Conservation (phyloP, 148 eudicot genomes). For the Rhododendron williamsianum region DNA sequence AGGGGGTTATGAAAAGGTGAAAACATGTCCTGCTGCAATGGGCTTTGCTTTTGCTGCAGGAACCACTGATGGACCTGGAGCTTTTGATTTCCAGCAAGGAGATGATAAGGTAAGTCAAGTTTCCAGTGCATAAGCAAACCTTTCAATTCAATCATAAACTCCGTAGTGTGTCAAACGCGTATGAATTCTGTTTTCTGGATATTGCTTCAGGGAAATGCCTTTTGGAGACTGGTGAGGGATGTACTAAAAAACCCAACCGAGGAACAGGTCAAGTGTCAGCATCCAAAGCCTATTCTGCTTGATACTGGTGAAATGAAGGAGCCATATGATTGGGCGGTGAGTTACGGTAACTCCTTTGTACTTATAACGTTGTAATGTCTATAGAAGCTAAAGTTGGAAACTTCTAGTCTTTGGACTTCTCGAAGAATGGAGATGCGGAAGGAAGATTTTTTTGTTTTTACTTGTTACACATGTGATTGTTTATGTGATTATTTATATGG, state of each 20-base stretch:
- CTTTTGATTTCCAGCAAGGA: constrained; percentile 93
- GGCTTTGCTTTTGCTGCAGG: constrained; percentile 99
- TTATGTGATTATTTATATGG: neutral
- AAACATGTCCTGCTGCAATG: constrained; percentile 96
- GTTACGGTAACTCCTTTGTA: constrained; percentile 21
- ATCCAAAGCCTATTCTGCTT: constrained; percentile 82
- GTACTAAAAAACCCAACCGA: constrained; percentile 54
- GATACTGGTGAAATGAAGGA: constrained; percentile 94
- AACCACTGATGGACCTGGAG: constrained; percentile 99
- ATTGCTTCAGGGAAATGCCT: constrained; percentile 69
- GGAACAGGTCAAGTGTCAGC: constrained; percentile 74
- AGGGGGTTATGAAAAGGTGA: constrained; percentile 51
- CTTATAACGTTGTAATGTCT: neutral
- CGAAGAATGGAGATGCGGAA: neutral
- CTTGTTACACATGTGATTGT: neutral
- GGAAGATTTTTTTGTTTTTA: neutral
- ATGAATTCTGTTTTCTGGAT: constrained; percentile 1
- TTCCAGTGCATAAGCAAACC: constrained; percentile 1
- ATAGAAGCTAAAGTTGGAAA: neutral
- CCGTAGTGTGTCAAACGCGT: neutral
- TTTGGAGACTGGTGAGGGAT: constrained; percentile 77
- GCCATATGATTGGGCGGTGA: constrained; percentile 99
- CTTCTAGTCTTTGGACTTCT: neutral
- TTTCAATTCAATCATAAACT: neutral
- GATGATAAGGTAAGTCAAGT: constrained; percentile 53